Conservation (phyloP, 768 basidiomycete genomes). For the Suillus fuscotomentosus region DNA sequence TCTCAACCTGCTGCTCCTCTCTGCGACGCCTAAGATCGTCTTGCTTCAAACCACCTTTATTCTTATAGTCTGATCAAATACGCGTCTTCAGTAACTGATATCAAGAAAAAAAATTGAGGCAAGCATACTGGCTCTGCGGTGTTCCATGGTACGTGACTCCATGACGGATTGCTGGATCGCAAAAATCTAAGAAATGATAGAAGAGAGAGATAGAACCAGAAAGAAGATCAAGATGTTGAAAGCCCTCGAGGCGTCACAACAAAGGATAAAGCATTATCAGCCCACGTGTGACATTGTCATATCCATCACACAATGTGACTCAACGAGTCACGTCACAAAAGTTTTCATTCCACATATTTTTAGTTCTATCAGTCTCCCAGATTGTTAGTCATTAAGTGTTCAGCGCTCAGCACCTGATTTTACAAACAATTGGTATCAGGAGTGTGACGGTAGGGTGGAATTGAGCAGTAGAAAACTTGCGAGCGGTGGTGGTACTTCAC, state of each 20-base stretch:
- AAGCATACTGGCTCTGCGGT: conserved; percentile 66
- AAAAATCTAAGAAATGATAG: conserved; percentile 6
- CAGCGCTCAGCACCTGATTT: neutral
- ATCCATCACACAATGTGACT: conserved; percentile 25
- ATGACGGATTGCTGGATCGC: conserved; percentile 27
- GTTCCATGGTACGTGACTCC: conserved; percentile 72
- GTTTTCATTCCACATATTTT: no score
- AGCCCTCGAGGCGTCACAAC: conserved; percentile 17
- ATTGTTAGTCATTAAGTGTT: neutral
- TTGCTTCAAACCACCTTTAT: conserved; percentile 83
- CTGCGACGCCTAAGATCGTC: conserved; percentile 95
- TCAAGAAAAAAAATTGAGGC: conserved; percentile 2
- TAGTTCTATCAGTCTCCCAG: neutral
- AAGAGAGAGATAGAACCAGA: conserved; percentile 12
- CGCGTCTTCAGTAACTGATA: conserved; percentile 37
- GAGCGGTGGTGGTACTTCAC: neutral
- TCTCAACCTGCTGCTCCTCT: conserved; percentile 99
- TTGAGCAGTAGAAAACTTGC: neutral
- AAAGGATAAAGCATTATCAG: conserved; percentile 10
- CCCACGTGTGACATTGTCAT: conserved; percentile 19
- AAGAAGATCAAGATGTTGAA: conserved; percentile 11
- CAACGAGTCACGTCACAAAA: conserved; percentile 15
- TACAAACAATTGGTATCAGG: neutral
- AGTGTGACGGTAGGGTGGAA: neutral
- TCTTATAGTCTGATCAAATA: conserved; percentile 74